Conservation (phyloP, 1,139 yeast genomes). For the Blastobotrys proliferans region DNA sequence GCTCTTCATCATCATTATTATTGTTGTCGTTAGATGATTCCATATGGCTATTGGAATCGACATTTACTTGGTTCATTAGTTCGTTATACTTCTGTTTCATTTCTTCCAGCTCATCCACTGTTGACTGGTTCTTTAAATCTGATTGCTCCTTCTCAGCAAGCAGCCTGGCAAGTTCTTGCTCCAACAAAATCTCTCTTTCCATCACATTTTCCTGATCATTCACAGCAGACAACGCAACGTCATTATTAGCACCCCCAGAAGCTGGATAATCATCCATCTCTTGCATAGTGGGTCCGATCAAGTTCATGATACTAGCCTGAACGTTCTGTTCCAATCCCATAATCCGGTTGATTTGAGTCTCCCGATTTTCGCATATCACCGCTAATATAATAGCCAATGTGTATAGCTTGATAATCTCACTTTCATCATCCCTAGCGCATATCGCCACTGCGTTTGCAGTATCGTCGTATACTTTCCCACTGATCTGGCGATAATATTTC, state of each 20-base stretch:
- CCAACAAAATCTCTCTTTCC: constrained; percentile 19
- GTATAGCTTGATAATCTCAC: constrained; percentile 14
- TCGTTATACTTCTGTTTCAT: background rate
- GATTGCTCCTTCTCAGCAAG: constrained; percentile 13
- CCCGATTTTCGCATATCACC: constrained; percentile 17
- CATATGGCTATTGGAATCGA: background rate
- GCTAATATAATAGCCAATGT: constrained; percentile 16
- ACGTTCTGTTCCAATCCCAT: constrained; percentile 15
- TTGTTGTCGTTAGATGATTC: background rate
- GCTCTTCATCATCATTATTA: background rate
- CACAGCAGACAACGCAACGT: background rate
- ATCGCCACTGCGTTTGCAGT: background rate
- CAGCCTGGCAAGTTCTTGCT: constrained; percentile 19
- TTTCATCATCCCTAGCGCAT: background rate
- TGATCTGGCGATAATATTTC: background rate
- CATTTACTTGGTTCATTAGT: background rate
- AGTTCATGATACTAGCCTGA: constrained; percentile 18
- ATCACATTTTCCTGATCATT: background rate
- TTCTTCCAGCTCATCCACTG: constrained; percentile 4
- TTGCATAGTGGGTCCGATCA: constrained; percentile 17
- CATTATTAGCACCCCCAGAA: background rate
- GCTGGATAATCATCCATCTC: constrained; percentile 10
- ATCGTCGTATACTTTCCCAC: background rate
- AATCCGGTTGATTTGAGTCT: constrained; percentile 17
- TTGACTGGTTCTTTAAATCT: background rate